A percentile compares a stretch with the other conserved stretches of the same genome.
Evolutionary conservation across 257 asterid genomes (phyloP).

Genomic region (Salvia miltiorrhiza): DNA sequence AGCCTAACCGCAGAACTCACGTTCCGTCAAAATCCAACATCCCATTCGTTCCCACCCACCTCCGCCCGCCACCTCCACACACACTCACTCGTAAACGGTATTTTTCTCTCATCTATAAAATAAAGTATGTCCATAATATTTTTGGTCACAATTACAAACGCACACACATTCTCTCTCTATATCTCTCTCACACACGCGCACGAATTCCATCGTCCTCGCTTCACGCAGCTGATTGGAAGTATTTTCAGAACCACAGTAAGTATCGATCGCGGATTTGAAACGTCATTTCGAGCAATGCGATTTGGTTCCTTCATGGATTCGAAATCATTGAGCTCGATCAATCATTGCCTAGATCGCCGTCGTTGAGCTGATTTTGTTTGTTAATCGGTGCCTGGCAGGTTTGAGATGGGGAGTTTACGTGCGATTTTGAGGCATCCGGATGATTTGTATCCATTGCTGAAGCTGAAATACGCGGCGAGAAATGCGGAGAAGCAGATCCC

Average conservation of each 20-base stretch:
- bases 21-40: background rate
- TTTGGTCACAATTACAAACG: background rate
- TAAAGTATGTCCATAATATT: background rate
- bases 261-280: background rate
- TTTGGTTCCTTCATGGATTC: background rate
- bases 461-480: constrained; percentile 66
- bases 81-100: background rate
- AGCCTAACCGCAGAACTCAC: constrained; percentile 20
- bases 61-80: constrained; percentile 12
- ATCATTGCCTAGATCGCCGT: constrained; percentile 13
- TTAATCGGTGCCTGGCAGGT: constrained; percentile 25
- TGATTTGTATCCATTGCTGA: constrained; percentile 77
- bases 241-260: constrained; percentile 16
- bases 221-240: constrained; percentile 21
- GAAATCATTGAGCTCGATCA: background rate
- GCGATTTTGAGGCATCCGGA: constrained; percentile 81
- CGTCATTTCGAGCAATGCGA: background rate
- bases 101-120: background rate
- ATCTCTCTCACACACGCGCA: background rate
- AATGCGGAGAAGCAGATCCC: constrained; percentile 90
- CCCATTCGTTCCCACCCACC: background rate
- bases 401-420: constrained; percentile 64
- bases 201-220: constrained; percentile 4
- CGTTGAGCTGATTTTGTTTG: constrained; percentile 3
- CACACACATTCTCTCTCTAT: background rate